These are phyloP conservation scores for Epichloe aotearoae DNA, from an alignment of 2,329 filamentous ascomycete species.

Conservation along the genomic window DNA sequence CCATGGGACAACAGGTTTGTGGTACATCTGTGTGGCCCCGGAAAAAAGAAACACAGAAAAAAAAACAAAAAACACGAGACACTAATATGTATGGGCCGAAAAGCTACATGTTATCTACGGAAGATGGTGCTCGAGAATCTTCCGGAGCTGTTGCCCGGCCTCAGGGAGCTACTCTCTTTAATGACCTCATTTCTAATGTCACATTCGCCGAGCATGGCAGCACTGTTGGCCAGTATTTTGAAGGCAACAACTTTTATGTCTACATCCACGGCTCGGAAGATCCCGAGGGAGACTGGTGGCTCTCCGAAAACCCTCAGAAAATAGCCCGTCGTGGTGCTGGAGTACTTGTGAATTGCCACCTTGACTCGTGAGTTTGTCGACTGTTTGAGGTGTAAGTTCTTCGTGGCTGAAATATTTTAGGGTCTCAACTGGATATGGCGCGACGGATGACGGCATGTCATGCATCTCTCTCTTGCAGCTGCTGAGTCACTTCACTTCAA, in stretches of 20 bases:
- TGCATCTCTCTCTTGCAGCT: slow-evolving; percentile 79
- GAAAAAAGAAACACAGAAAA: not conserved
- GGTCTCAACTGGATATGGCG: slow-evolving; percentile 82
- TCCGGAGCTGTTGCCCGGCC: slow-evolving; percentile 3
- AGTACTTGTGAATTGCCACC: slow-evolving; percentile 88
- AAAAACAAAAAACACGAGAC: not conserved
- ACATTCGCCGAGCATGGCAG: slow-evolving; percentile 35
- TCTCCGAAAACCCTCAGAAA: slow-evolving; percentile 24
- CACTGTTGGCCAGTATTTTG: slow-evolving; percentile 59
- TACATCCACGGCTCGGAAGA: slow-evolving; percentile 78
- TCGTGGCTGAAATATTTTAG: slow-evolving; percentile 25
- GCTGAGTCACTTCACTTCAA: slow-evolving; percentile 69
- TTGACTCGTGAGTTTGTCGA: slow-evolving; percentile 47
- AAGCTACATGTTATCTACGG: slow-evolving; percentile 1
- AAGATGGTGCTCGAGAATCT: not conserved
- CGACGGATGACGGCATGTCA: slow-evolving; percentile 87
- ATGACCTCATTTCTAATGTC: slow-evolving; percentile 67
- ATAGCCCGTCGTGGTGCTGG: slow-evolving; percentile 51
- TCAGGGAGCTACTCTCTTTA: slow-evolving; percentile 51
- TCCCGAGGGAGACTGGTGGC: slow-evolving; percentile 62
- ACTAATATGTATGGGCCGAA: not conserved
- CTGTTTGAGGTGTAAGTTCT: not conserved
- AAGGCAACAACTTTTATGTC: slow-evolving; percentile 82
- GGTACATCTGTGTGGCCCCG: no score
- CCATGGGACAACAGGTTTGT: slow-evolving; percentile 10